Evolutionary conservation across 148 eudicot genomes (phyloP).

Genomic region (Vaccinium myrtillus): DNA sequence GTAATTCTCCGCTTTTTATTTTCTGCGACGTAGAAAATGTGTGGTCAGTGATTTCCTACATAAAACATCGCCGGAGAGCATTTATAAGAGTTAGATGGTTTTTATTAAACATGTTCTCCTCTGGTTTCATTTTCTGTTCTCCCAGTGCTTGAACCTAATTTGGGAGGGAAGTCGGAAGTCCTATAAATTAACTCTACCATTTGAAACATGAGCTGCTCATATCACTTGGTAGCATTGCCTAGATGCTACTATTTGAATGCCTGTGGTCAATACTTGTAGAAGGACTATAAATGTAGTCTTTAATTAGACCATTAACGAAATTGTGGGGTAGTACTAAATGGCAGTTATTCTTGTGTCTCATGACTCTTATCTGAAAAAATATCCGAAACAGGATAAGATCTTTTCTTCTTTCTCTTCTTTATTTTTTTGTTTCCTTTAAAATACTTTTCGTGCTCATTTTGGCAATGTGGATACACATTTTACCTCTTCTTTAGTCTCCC

Average conservation of each 20-base stretch:
- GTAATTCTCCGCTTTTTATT: not conserved
- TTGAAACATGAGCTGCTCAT: not conserved
- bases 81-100: not conserved
- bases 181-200: not conserved
- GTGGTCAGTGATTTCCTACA: slow-evolving; percentile 6
- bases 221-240: no score
- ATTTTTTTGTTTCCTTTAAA: no score
- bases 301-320: no score
- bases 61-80: not conserved
- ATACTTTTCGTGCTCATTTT: not conserved
- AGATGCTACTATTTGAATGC: not conserved
- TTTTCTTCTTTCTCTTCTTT: not conserved
- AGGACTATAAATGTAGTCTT: no score
- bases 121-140: not conserved
- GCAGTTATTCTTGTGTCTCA: no score
- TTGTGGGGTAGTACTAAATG: no score
- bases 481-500: not conserved
- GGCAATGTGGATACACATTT: not conserved
- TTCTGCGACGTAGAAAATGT: not conserved
- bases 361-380: no score
- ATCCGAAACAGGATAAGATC: no score
- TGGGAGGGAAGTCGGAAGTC: not conserved
- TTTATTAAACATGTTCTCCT: not conserved
- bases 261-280: not conserved
- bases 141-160: not conserved